Base-by-base conservation (phyloP, 2,329 filamentous ascomycete genomes). In the Fusarium domesticum region DNA sequence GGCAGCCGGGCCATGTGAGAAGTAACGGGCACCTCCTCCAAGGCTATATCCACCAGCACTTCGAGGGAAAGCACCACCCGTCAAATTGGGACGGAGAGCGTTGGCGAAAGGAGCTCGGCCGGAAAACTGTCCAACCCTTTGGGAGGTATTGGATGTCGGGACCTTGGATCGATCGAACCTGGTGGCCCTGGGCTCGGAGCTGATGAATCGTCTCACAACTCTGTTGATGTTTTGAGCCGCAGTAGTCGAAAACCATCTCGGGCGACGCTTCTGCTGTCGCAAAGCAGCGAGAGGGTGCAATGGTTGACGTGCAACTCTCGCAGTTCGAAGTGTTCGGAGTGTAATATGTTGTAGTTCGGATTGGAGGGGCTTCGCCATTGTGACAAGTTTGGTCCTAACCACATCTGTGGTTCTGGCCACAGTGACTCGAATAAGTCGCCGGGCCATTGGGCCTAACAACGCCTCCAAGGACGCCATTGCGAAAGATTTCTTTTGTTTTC, bases 81-180 rank as follows among this genome's bases (percentile, higher is more conserved):
- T 96, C 53, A 97, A 72, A 63, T 96, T 97, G 2, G 93, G 93
- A 28, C 93, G 86, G 28, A 98, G 80, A 1, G 91, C 85, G 39
- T 84, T 89, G 4, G 90, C 87, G 65, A 97, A 97, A 0, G 92
- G 92, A 20, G 90, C 84, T 39, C 87, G 83, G 19, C 83, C 83
- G 14, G 88, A 83, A 46, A 87, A 78, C 49, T 83, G 79, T 23
- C 74, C 76, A 43, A 81, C 68, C 34, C 71, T 72, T 34, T 72
- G 73, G 14, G 75, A 72, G 12, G 71, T 76, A 48, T 67, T 70
- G 15, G 76, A 77, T 18, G 65, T 64, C 7, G 76, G 70, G 51
- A 77, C 71, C 56, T 72, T 73, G 50, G 68, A 69, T 50, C 76
- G 73, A 62, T 75, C 72, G 59, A 74, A 61, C 25, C 70, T 69